Base-by-base conservation (phyloP, 1,284 basidiomycete species). In the Ustilago xerochloae region DNA sequence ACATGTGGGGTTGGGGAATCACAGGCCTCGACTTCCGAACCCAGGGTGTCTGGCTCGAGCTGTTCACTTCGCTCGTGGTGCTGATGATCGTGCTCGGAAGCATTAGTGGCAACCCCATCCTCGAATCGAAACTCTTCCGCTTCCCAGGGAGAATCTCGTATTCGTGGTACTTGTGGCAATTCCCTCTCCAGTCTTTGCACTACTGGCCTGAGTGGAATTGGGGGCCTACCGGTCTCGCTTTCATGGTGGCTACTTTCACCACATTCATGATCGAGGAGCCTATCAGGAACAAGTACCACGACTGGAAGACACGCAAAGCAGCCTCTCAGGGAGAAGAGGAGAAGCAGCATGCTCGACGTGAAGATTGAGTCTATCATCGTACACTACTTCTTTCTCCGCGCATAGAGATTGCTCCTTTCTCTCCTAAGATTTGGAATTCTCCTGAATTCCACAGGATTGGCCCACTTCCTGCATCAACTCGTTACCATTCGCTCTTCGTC, bases 261-360 rank as follows among this genome's bases (percentile, higher is more conserved):
- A 70, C 67, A 0, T 70, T 70, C 26, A 47, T 56, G 61, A 61
- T 70, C 32, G 67, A 70, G 33, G 67, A 70, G 46, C 67, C 67
- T 26, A 59, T 70, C 48, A 57, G 67, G 45, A 64, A 60, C 52
- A 46, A 36, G 52, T 70, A 70, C 33, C 51, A 64, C 15, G 61
- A 47, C 6, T 64, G 61, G 61, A 70, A 60, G 48, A 64, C 47
- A 36, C 36, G 24, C 39, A 55, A 54, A 24, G 50, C 57, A n/a
- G 58, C 32, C 7, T 33, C 41, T 0, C 33, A 46, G 26, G 50
- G 15, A 12, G 56, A 45, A 18, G 63, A 58, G 24, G 57, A 60
- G 29, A 60, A 66, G 57, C 51, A 46, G 12, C 52, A 55, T 13
- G 41, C 57, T 20, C 52, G 63, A 13, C 57, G 63, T 13, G 50